These are phyloP conservation scores for Termitomyces sp. DNA, from an alignment of 768 basidiomycete genomes.

Conservation along the genomic window DNA sequence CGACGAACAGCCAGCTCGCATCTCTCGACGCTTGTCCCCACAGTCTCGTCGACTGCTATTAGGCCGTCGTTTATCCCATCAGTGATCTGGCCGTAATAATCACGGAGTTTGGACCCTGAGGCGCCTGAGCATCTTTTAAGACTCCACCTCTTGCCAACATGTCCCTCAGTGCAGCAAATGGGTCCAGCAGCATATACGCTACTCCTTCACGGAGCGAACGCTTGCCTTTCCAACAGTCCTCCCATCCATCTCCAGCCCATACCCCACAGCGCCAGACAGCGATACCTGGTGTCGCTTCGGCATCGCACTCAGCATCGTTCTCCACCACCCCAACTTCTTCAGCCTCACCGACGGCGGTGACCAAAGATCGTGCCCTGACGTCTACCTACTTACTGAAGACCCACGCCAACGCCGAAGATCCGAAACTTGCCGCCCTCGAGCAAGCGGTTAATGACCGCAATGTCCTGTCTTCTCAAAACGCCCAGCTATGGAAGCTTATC, in stretches of 20 bases:
- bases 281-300: constrained; percentile 8
- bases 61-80: not conserved
- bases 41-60: not conserved
- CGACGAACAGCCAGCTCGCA: constrained; percentile 9
- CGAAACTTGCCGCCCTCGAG: constrained; percentile 68
- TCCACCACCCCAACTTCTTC: constrained; percentile 13
- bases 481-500: constrained; percentile 92
- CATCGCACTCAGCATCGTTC: constrained; percentile 18
- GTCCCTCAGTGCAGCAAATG: constrained; percentile 17
- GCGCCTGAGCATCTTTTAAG: constrained; percentile 13
- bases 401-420: constrained; percentile 53
- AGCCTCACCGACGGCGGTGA: constrained; percentile 11
- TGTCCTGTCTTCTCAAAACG: constrained; percentile 74
- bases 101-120: constrained; percentile 12
- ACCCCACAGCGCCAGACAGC: constrained; percentile 19
- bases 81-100: constrained; percentile 11
- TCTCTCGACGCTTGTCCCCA: not conserved
- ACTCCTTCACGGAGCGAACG: constrained; percentile 36
- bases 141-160: constrained; percentile 17
- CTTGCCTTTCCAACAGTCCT: constrained; percentile 33
- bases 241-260: constrained; percentile 33
- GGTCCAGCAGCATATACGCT: constrained; percentile 20
- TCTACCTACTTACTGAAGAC: constrained; percentile 45
- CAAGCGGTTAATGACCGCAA: constrained; percentile 81
- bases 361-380: constrained; percentile 22